Evolutionary conservation across 2,329 filamentous ascomycete species (phyloP).

Genomic region (Colletotrichum spaethianum): DNA sequence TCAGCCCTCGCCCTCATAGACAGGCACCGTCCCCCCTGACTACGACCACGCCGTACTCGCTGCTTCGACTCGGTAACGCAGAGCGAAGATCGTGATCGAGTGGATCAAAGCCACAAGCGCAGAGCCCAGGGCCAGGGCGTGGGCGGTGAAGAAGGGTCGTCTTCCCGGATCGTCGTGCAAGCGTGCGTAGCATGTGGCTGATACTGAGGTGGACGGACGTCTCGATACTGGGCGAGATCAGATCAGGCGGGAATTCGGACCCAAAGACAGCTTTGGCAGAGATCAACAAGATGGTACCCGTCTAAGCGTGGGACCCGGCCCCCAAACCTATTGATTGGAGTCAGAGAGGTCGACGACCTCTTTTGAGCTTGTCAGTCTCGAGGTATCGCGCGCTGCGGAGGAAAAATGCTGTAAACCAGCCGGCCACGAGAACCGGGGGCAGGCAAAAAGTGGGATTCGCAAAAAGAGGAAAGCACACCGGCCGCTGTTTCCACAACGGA

Average conservation of each 20-base stretch:
- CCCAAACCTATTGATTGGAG: slow-evolving; percentile 11
- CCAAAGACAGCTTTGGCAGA: background rate
- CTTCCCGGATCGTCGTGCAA: background rate
- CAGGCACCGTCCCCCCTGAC: background rate
- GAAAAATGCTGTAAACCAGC: background rate
- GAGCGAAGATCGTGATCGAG: background rate
- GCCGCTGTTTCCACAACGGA: slow-evolving; percentile 12
- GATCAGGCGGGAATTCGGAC: slow-evolving; percentile 23
- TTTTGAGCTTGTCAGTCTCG: background rate
- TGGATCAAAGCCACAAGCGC: slow-evolving; percentile 15
- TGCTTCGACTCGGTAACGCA: background rate
- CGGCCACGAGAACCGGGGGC: slow-evolving; percentile 19
- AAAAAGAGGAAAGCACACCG: slow-evolving; percentile 1
- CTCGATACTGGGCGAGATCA: slow-evolving; percentile 6
- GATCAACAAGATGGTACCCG: slow-evolving; percentile 13
- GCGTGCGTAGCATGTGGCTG: background rate
- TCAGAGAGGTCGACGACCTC: slow-evolving; percentile 9
- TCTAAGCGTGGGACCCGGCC: background rate
- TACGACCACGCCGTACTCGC: background rate
- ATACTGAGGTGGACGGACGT: background rate
- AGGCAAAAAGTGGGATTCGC: slow-evolving; percentile 27
- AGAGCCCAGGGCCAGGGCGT: background rate
- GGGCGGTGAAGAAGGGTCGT: slow-evolving; percentile 9
- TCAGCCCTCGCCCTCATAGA: slow-evolving; percentile 22
- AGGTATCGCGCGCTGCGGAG: background rate